These are phyloP conservation scores for Crataegus laevigata DNA, from an alignment of 306 rosid species.

Conservation along the genomic window DNA sequence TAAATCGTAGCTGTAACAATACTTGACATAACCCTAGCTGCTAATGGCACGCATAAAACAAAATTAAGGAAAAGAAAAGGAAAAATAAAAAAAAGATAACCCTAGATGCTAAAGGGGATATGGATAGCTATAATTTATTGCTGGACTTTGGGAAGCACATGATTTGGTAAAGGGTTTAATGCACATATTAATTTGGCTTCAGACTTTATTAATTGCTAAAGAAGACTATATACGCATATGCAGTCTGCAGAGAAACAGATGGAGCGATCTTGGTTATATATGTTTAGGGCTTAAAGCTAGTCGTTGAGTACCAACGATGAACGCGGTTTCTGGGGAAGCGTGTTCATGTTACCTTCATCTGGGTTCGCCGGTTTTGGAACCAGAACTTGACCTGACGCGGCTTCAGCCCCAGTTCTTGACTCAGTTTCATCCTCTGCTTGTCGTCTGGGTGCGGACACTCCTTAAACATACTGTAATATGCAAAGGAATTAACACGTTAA, in stretches of 20 bases:
- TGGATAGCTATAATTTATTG: not conserved
- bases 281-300: not conserved
- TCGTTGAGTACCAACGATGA: not conserved
- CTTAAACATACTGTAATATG: conserved; percentile 59
- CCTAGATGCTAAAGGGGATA: not conserved
- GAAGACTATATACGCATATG: not conserved
- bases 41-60: no score
- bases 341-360: conserved; percentile 58
- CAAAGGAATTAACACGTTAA: not conserved
- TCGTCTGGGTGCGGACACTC: conserved; percentile 99
- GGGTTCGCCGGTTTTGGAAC: conserved; percentile 97
- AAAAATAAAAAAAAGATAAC: no score
- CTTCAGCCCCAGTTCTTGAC: conserved; percentile 74
- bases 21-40: not conserved
- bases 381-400: conserved; percentile 98
- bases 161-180: not conserved
- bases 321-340: conserved; percentile 2
- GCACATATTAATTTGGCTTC: not conserved
- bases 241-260: no score
- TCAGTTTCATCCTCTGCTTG: conserved; percentile 76
- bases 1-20: not conserved
- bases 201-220: not conserved
- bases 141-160: not conserved
- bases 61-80: no score
- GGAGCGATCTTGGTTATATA: not conserved